Base-by-base conservation (phyloP, 768 basidiomycete species). In the Trametes cubensis region DNA sequence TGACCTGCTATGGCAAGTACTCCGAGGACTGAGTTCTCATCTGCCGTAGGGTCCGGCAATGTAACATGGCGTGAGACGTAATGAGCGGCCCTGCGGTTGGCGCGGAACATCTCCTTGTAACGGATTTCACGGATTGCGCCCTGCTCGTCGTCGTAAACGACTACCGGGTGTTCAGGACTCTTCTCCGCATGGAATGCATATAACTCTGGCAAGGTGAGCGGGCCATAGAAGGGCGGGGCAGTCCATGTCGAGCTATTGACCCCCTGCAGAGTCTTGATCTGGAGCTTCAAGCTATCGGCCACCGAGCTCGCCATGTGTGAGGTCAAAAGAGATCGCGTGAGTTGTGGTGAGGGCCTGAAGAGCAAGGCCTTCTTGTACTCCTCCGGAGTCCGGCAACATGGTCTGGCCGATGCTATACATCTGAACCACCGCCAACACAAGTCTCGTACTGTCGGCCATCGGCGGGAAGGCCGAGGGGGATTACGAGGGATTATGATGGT, bases 161-260 rank as follows among this genome's bases (percentile, higher is more conserved):
- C 75, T 30, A 75, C 50, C 11, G 73, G 74, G 56, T 79, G 77
- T 17, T 68, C 60, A 0, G 75, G 69, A n/a, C 65, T 70, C 52
- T 77, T 63, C 28, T 67, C 53, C 2, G 60, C 56, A 50, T 79
- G 74, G 69, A 71, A 78, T 28, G 78, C 79, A 41, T 69, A 74
- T 13, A 79, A 54, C 61, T 79, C 69, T 4, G 76, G 74, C 0
- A 79, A 40, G 5, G 72, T 71, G 13, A 77, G 53, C 6, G 69
- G 67, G 44, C 73, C 73, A 59, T 77, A 74, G 18, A 78, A 66
- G 0, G 74, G 71, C 2, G 79, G 77, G 13, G 66, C 62, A 6
- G 20, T 58, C 65, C 78, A 79, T 6, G 76, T 75, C 40, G 53
- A 56, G 57, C 66, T 58, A 17, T 28, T 28, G 26, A 21, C 48